Base-by-base conservation (phyloP, 345 rosid species). In the Arabidopsis arenosa region DNA sequence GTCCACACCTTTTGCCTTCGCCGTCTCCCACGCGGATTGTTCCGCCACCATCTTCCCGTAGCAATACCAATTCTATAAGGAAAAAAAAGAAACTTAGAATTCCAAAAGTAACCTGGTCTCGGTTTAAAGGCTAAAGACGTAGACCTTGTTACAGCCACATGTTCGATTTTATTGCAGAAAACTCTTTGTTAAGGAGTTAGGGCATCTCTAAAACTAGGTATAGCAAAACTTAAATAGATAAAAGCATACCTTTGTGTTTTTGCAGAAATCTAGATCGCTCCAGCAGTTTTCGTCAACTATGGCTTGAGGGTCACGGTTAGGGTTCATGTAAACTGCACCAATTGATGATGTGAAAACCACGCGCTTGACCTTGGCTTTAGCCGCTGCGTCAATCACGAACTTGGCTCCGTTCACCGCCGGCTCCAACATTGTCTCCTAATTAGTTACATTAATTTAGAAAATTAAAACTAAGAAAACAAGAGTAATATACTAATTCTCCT, bases 231-330 rank as follows among this genome's bases (percentile, higher is more conserved):
- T 17, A 15, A 10, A 21, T n/a, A 41, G 10, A 28, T 28, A 47
- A 28, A 23, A 23, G n/a, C 2, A 43, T 41, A 90, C 99, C 96
- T 85, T 95, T 2, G 98, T 95, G 74, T 85, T 90, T 83, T 92
- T 92, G 92, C 99, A 95, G 48, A 84, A 95, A 21, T 92, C 99
- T 6, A 90, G 97, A 68, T 95, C 98, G 68, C 99, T 95, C 98
- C 99, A 92, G 57, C 98, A 92, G 3, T 88, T 89, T 75, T 95
- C 99, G 39, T 95, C 99, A 4, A 95, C 93, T 7, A 88, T 82
- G 7, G 70, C 81, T 40, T 90, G 93, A 0, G 96, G 92, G 65
- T 82, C 70, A 49, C 98, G 77, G 65, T 85, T 89, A 11, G 98
- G 99, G 73, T 95, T 93, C 99, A 95, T 92, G 77, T 89, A 85